Evolutionary conservation across 2,329 filamentous ascomycete species (phyloP).

Genomic region (Sphaerulina populicola): DNA sequence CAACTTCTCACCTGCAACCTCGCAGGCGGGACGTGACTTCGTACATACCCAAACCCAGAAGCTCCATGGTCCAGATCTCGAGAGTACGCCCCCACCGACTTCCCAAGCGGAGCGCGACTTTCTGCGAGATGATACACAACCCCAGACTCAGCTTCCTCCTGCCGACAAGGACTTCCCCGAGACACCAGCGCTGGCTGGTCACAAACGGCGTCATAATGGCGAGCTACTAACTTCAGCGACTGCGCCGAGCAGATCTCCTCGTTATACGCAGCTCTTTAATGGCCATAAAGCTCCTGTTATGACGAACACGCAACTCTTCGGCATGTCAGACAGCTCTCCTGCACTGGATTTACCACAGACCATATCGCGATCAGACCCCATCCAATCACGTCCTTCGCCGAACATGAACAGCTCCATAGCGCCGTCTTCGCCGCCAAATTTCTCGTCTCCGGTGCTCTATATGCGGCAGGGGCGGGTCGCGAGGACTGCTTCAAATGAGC

Average conservation of each 20-base stretch:
- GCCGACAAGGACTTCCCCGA: slow-evolving; percentile 31
- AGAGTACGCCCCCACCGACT: slow-evolving; percentile 14
- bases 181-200: slow-evolving; percentile 37
- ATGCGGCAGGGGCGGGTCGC: not conserved
- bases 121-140: slow-evolving; percentile 14
- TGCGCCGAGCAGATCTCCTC: slow-evolving; percentile 35
- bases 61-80: not conserved
- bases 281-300: slow-evolving; percentile 29
- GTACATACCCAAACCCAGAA: not conserved
- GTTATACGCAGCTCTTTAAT: slow-evolving; percentile 34
- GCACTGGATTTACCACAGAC: slow-evolving; percentile 24
- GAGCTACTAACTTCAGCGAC: slow-evolving; percentile 38
- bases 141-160: slow-evolving; percentile 23
- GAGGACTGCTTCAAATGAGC: not conserved
- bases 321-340: slow-evolving; percentile 40
- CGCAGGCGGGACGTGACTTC: not conserved
- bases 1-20: slow-evolving; percentile 11
- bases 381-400: slow-evolving; percentile 41
- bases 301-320: slow-evolving; percentile 41
- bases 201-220: slow-evolving; percentile 35
- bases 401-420: slow-evolving; percentile 29
- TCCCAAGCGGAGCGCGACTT: slow-evolving; percentile 22
- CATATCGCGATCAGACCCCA: slow-evolving; percentile 28
- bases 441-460: slow-evolving; percentile 1
- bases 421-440: slow-evolving; percentile 32